Evolutionary conservation across 2,329 filamentous ascomycete genomes (phyloP).

Genomic region (Colletotrichum neosansevieriae): DNA sequence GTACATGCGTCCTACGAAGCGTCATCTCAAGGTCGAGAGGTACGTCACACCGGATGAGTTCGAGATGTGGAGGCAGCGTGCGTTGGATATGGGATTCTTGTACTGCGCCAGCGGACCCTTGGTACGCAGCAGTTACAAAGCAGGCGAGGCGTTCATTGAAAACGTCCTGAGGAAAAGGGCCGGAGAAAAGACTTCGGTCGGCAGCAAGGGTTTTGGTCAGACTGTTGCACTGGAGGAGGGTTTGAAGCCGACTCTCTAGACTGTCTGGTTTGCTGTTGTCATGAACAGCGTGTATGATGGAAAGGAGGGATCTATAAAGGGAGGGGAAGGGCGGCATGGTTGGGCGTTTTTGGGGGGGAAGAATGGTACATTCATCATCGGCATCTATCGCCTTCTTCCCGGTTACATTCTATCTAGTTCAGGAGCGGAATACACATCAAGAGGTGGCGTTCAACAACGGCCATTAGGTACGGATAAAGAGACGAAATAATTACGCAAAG

Average conservation of each 20-base stretch:
- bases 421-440: not conserved
- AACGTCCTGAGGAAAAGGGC: constrained; percentile 92
- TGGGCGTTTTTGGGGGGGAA: constrained; percentile 18
- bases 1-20: constrained; percentile 99
- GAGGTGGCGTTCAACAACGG: constrained; percentile 34
- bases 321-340: constrained; percentile 17
- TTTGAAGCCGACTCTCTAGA: constrained; percentile 30
- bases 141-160: constrained; percentile 98
- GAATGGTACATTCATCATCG: constrained; percentile 34
- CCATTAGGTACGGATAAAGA: constrained; percentile 1
- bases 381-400: constrained; percentile 24
- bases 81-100: constrained; percentile 94
- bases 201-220: constrained; percentile 52
- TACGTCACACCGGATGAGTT: constrained; percentile 94
- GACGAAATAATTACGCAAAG: constrained; percentile 6
- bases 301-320: not conserved
- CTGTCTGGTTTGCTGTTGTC: not conserved
- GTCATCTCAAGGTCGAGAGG: constrained; percentile 96
- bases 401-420: constrained; percentile 9
- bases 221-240: constrained; percentile 54
- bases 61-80: constrained; percentile 89
- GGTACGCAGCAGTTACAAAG: constrained; percentile 96
- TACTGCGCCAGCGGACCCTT: constrained; percentile 96
- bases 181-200: constrained; percentile 52
- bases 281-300: constrained; percentile 22